Evolutionary conservation across 2,329 filamentous ascomycete species (phyloP), one percentile per base, ranked within the genome.

Genomic region (Xylaria sp.): DNA sequence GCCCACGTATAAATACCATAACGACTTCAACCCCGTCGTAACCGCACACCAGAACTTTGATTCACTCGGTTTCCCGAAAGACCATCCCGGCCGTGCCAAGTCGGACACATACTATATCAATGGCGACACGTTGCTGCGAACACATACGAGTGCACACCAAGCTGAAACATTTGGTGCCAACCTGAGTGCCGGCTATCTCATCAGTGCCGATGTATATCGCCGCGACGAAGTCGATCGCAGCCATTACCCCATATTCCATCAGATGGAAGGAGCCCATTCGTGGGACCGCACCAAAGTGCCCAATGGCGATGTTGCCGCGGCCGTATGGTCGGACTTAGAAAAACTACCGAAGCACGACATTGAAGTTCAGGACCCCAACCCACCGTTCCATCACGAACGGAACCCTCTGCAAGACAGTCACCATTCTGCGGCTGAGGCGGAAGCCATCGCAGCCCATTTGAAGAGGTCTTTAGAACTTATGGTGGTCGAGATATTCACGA

Each of bases 101-200:
- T 95, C 93, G 16, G 96, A 99, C 81, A 98, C 96, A 0, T 99
- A 98, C 84, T 99, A 99, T 81, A 82, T 99, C 77, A 97, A 97
- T 82, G 84, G 90, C 73, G 82, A 88, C 60, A 97, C 92, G 0
- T 90, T 99, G 1, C 84, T 99, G 50, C 88, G 96, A 65, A 99
- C 96, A 0, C 96, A 99, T 80, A 98, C 95, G 2, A 96, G 93
- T 73, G 96, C 96, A 0, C 96, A 99, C 79, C 93, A 99, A 80
- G 89, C 92, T 75, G 89, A 96, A 78, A 86, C 92, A 68, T 93
- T 98, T 85, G 85, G 90, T 73, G 84, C 87, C 68, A 89, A 94
- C 81, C 82, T 87, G 63, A 92, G 87, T 74, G 87, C 90, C 44
- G 96, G 95, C 2, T 99, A 94, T 79, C 91, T 97, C 40, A 92